A percentile compares a stretch with the other conserved stretches of the same genome.
These are phyloP conservation scores for Clitopilus passeckerianus DNA, from an alignment of 768 basidiomycete genomes.

Conservation along the genomic window DNA sequence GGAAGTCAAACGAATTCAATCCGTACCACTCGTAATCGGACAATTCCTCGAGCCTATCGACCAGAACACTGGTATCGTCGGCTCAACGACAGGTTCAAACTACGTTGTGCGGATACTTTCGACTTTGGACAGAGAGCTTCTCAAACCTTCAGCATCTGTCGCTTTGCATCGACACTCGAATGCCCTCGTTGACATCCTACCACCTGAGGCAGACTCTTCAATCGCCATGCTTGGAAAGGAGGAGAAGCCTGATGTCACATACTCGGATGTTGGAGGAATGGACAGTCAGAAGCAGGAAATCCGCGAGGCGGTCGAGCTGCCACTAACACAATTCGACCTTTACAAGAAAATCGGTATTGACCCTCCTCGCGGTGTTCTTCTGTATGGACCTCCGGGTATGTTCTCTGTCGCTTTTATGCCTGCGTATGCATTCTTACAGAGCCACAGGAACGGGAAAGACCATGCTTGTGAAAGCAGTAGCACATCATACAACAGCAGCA, in stretches of 20 bases:
- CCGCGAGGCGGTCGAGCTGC: conserved; percentile 95
- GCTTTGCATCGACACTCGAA: conserved; percentile 99
- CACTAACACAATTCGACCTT: conserved; percentile 93
- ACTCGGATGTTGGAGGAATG: conserved; percentile 95
- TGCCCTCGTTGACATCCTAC: conserved; percentile 95
- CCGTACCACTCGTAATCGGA: conserved; percentile 97
- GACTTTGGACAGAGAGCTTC: conserved; percentile 92
- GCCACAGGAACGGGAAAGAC: conserved; percentile 92
- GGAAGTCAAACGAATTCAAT: conserved; percentile 98
- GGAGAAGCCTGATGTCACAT: conserved; percentile 92
- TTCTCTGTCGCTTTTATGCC: neutral
- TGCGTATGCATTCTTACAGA: neutral
- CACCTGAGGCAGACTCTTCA: conserved; percentile 96
- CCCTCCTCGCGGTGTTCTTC: conserved; percentile 92
- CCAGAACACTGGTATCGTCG: conserved; percentile 94
- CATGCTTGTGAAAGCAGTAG: conserved; percentile 99
- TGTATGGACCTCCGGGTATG: conserved; percentile 95
- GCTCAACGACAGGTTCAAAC: conserved; percentile 96
- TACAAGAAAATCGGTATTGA: conserved; percentile 99
- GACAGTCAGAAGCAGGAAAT: conserved; percentile 99
- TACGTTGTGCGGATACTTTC: conserved; percentile 97
- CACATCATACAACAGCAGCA: conserved; percentile 92
- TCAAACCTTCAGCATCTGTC: conserved; percentile 96
- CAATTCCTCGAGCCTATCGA: conserved; percentile 99
- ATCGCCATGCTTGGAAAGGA: conserved; percentile 93